Evolutionary conservation across 768 basidiomycete genomes (phyloP).

Genomic region (Boletellus sp.): DNA sequence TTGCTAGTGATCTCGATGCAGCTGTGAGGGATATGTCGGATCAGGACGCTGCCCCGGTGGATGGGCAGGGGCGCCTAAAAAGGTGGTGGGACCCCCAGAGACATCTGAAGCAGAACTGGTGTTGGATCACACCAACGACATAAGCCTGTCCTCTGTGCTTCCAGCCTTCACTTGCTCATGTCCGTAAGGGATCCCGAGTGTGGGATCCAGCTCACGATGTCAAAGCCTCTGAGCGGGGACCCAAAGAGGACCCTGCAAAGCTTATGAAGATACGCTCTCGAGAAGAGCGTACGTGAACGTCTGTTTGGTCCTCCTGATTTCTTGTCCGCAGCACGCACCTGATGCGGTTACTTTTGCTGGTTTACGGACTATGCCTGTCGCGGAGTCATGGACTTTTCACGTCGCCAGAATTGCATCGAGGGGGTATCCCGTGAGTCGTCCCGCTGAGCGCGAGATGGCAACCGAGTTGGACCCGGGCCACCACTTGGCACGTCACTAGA

Average conservation of each 20-base stretch:
- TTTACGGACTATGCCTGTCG: neutral
- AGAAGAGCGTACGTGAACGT: constrained; percentile 44
- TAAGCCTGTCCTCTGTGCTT: constrained; percentile 5
- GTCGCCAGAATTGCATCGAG: neutral
- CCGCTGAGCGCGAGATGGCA: too few relatives aligned
- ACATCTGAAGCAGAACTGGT: neutral
- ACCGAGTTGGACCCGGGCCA: too few relatives aligned
- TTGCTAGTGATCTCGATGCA: constrained; percentile 28
- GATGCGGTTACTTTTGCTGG: neutral
- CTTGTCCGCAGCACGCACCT: neutral
- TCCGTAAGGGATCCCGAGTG: constrained; percentile 53
- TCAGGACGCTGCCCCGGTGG: neutral
- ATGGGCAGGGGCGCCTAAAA: constrained; percentile 1
- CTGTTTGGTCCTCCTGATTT: constrained; percentile 1
- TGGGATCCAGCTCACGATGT: constrained; percentile 87
- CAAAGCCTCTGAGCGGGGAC: constrained; percentile 81
- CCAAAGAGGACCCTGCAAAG: constrained; percentile 80
- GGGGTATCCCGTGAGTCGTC: too few relatives aligned
- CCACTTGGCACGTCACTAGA: too few relatives aligned
- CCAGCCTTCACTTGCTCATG: constrained; percentile 30
- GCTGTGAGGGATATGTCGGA: constrained; percentile 31
- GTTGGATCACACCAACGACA: constrained; percentile 6
- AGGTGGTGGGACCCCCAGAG: neutral
- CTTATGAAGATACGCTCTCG: constrained; percentile 76
- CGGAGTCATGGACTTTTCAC: neutral